Percentiles rank a stretch among this genome's conserved stretches.
phyloP scores from a whole-genome alignment of 768 basidiomycete genomes.

The Boletus rubropictus region DNA sequence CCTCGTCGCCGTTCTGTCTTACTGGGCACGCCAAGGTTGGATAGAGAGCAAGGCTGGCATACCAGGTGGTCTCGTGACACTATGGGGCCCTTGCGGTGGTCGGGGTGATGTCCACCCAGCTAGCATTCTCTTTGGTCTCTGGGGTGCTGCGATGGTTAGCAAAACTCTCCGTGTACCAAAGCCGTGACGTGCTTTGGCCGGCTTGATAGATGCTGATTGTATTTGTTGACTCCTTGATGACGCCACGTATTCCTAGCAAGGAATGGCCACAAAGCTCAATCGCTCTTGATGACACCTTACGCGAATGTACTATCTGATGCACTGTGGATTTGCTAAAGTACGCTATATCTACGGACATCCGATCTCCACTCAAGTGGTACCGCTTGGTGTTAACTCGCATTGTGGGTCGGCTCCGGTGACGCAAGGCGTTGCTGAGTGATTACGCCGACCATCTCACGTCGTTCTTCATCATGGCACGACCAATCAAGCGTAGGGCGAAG shows the following conservation, averaged over 20 bases:
- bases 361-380: background rate
- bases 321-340: conserved; percentile 2
- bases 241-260: conserved; percentile 2
- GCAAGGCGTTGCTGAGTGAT: too few relatives aligned
- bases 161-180: conserved; percentile 91
- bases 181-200: conserved; percentile 35
- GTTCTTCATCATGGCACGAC: too few relatives aligned
- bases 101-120: conserved; percentile 82
- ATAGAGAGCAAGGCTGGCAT: conserved; percentile 71
- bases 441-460: too few relatives aligned
- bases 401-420: too few relatives aligned
- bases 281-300: conserved; percentile 8
- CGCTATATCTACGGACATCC: background rate
- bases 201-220: background rate
- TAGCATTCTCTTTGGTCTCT: conserved; percentile 69
- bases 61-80: conserved; percentile 64
- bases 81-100: conserved; percentile 69
- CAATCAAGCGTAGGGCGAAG: too few relatives aligned
- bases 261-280: conserved; percentile 2
- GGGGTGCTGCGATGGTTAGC: conserved; percentile 97
- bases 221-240: background rate
- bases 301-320: conserved; percentile 10
- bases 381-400: too few relatives aligned
- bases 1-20: conserved; percentile 73
- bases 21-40: conserved; percentile 83